Evolutionary conservation across 306 rosid species (phyloP), one percentile per base, ranked within the genome.

Genomic region (Vachellia pachyceras): DNA sequence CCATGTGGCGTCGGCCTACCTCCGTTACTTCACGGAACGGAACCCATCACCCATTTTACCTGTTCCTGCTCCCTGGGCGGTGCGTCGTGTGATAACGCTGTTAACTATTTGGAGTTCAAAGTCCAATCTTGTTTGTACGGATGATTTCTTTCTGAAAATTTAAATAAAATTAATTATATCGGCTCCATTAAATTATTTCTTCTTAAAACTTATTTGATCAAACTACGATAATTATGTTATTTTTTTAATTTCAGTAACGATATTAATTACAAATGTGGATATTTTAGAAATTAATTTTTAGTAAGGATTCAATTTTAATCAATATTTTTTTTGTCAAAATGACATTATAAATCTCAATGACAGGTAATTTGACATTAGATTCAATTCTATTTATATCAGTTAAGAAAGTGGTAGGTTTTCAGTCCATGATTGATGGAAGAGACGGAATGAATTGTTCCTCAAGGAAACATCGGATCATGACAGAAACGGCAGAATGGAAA

Each of bases 1-100:
- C 77, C 81, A 82, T 54, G 88, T 83, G 85, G 69, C 77, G 49
- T 80, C 81, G 89, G 89, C 33, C 63, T 8, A 1, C 1, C 13
- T 85, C 93, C 89, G 77, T 80, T 45, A 57, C 84, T 85, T 87
- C 76, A 76, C 79, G 79, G 55, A 77, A 76, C 79, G 79, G 55
- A 77, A 79, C 54, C 13, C 29, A 72, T 39, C 65, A 3, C 76
- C 84, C 41, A n/a, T n/a, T n/a, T 75, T 23, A 20, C 10, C 3
- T 29, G 33, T 29, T 29, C 33, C 33, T 29, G 33, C 33, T 29
- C 33, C 33, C 33, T 29, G 33, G 33, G 1, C 15, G n/a, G n/a
- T n/a, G n/a, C 52, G 5, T 4, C 15, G 52, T 46, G 12, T 12
- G 12, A 0, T 46, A 3, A 46, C 18, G 52, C 52, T 3, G 52